Evolutionary conservation across 2,329 filamentous ascomycete species (phyloP).

Genomic region (Ophiocordyceps camponoti-leonardi): DNA sequence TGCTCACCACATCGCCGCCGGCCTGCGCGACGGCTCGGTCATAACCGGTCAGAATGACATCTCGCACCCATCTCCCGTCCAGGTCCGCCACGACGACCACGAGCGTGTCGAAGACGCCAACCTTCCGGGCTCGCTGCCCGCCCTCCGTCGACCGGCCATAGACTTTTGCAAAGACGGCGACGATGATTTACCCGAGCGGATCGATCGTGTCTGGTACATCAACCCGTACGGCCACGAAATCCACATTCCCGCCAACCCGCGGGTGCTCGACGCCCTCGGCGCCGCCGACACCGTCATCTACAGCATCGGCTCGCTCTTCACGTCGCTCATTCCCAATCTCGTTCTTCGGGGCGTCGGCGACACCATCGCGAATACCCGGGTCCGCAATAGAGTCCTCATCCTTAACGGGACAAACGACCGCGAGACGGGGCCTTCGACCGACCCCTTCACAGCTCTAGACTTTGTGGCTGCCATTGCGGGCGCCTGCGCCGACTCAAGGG

Average conservation of each 20-base stretch:
- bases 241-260: slow-evolving; percentile 63
- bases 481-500: slow-evolving; percentile 53
- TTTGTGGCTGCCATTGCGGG: slow-evolving; percentile 68
- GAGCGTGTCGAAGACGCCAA: slow-evolving; percentile 65
- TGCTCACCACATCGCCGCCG: slow-evolving; percentile 82
- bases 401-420: slow-evolving; percentile 73
- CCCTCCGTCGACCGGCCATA: slow-evolving; percentile 65
- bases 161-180: slow-evolving; percentile 61
- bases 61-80: slow-evolving; percentile 52
- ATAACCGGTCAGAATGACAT: slow-evolving; percentile 91
- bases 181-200: slow-evolving; percentile 59
- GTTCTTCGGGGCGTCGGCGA: slow-evolving; percentile 59
- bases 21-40: slow-evolving; percentile 54
- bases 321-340: slow-evolving; percentile 68
- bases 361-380: slow-evolving; percentile 23
- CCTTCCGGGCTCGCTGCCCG: slow-evolving; percentile 64
- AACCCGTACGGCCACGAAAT: slow-evolving; percentile 98
- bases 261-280: slow-evolving; percentile 53
- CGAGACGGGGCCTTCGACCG: slow-evolving; percentile 56
- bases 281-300: slow-evolving; percentile 59
- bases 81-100: slow-evolving; percentile 24
- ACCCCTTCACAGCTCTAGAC: slow-evolving; percentile 56
- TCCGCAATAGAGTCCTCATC: slow-evolving; percentile 61
- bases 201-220: slow-evolving; percentile 86
- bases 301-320: slow-evolving; percentile 88